phyloP scores from a whole-genome alignment of 495 filamentous ascomycete genomes.

The Aspergillus sclerotiicarbonarius region DNA sequence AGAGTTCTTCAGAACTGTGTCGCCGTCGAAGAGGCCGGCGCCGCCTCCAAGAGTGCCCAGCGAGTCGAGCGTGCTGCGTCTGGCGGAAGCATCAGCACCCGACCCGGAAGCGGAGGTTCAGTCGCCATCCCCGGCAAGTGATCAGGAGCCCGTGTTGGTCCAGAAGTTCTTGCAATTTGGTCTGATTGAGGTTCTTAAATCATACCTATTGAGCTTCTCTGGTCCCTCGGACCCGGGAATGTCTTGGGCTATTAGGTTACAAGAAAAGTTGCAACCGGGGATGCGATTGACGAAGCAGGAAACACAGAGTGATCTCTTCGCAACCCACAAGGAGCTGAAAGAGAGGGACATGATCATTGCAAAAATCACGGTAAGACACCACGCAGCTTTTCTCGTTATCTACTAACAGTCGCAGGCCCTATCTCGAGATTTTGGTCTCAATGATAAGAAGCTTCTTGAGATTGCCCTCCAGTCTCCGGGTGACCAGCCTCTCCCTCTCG shows the following conservation, averaged over 20 bases:
- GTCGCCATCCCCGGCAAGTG: constrained; percentile 45
- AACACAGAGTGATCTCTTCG: constrained; percentile 62
- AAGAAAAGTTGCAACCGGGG: constrained; percentile 65
- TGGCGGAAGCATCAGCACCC: constrained; percentile 57
- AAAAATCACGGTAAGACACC: constrained; percentile 65
- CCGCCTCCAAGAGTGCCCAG: constrained; percentile 69
- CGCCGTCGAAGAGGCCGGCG: constrained; percentile 68
- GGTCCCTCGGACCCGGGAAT: constrained; percentile 63
- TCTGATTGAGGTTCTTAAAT: constrained; percentile 78
- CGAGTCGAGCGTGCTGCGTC: constrained; percentile 39
- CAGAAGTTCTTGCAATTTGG: constrained; percentile 78
- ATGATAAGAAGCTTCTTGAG: constrained; percentile 49
- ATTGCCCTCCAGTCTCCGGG: constrained; percentile 34
- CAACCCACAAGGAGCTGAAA: constrained; percentile 58
- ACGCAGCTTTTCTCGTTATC: constrained; percentile 4
- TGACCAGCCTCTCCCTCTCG: constrained; percentile 38
- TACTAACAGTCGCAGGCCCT: constrained; percentile 52
- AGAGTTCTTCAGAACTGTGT: constrained; percentile 71
- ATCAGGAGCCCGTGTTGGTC: constrained; percentile 60
- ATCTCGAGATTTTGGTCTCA: constrained; percentile 64
- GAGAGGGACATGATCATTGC: constrained; percentile 70
- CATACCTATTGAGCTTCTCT: constrained; percentile 61
- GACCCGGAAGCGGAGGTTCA: constrained; percentile 74
- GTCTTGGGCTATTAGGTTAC: constrained; percentile 71
- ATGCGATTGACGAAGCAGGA: constrained; percentile 39